phyloP scores from a whole-genome alignment of 345 rosid genomes.

The Syzygium grande region DNA sequence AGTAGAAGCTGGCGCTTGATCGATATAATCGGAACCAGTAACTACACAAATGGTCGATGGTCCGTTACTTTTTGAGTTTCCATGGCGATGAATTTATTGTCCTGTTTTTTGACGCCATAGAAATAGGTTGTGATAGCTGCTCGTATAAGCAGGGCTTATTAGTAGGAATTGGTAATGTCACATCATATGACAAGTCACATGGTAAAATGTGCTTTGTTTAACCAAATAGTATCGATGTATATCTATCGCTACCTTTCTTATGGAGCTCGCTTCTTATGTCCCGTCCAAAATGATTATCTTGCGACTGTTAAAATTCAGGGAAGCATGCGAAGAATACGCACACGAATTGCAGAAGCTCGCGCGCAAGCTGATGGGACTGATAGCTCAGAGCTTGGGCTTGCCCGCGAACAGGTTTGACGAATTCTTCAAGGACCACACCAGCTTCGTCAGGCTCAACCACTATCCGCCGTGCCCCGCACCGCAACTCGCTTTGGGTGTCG shows the following conservation, averaged over 20 bases:
- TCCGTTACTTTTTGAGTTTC: no score
- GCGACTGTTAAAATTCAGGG: background rate
- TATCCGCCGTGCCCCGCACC: conserved; percentile 31
- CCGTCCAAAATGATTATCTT: background rate
- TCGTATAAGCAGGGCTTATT: no score
- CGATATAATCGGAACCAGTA: no score
- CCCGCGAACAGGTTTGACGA: conserved; percentile 11
- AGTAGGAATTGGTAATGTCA: no score
- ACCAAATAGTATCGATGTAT: background rate
- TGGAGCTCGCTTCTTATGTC: background rate
- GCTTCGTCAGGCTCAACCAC: conserved; percentile 16
- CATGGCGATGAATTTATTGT: no score
- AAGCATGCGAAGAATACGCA: conserved; percentile 19
- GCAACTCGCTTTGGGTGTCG: conserved; percentile 22
- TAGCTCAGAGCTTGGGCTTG: conserved; percentile 25
- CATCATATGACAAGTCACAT: background rate
- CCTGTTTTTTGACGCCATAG: no score
- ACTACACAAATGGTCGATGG: no score
- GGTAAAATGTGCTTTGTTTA: background rate
- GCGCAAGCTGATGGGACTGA: conserved; percentile 16
- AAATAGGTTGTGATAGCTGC: no score
- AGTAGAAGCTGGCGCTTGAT: background rate
- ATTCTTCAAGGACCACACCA: conserved; percentile 19
- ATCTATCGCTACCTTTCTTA: background rate
- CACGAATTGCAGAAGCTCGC: conserved; percentile 12